phyloP scores from a whole-genome alignment of 1,284 basidiomycete species.

The Austroboletus olivaceoglutinosus region DNA sequence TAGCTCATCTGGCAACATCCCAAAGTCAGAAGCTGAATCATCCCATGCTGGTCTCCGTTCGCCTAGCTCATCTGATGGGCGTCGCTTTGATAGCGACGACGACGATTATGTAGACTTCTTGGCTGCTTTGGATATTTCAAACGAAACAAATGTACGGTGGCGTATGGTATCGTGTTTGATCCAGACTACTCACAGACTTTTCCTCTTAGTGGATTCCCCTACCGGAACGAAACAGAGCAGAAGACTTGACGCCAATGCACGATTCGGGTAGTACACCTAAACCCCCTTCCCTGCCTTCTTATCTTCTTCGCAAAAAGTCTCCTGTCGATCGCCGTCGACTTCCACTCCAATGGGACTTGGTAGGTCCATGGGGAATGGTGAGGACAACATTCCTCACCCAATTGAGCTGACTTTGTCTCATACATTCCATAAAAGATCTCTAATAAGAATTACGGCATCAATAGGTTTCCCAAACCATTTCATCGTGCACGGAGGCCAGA shows the following conservation, averaged over 20 bases:
- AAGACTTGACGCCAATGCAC: slow-evolving; percentile 28
- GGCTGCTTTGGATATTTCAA: slow-evolving; percentile 30
- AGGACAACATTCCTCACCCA: slow-evolving; percentile 3
- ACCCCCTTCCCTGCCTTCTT: slow-evolving; percentile 4
- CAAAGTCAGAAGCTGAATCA: slow-evolving; percentile 8
- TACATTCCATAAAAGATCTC: slow-evolving; percentile 13
- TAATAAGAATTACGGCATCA: slow-evolving; percentile 7
- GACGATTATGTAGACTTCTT: slow-evolving; percentile 24
- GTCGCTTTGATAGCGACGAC: slow-evolving; percentile 20
- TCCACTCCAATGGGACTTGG: slow-evolving; percentile 15
- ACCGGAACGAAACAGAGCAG: slow-evolving; percentile 31
- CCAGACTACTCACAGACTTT: slow-evolving; percentile 5
- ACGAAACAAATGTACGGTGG: slow-evolving; percentile 28
- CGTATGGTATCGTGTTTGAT: not conserved
- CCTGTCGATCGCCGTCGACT: slow-evolving; percentile 20
- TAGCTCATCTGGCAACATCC: not conserved
- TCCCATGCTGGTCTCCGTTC: slow-evolving; percentile 2
- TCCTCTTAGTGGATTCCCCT: slow-evolving; percentile 23
- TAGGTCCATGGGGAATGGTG: slow-evolving; percentile 21
- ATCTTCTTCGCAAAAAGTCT: slow-evolving; percentile 13
- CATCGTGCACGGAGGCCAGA: slow-evolving; percentile 24
- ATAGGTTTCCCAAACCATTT: slow-evolving; percentile 27
- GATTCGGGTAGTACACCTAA: slow-evolving; percentile 3
- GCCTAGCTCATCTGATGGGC: not conserved
- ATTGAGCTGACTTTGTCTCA: not conserved